Evolutionary conservation across 495 filamentous ascomycete genomes (phyloP), one percentile per base, ranked within the genome.

Genomic region (Tetracladium marchalianum): DNA sequence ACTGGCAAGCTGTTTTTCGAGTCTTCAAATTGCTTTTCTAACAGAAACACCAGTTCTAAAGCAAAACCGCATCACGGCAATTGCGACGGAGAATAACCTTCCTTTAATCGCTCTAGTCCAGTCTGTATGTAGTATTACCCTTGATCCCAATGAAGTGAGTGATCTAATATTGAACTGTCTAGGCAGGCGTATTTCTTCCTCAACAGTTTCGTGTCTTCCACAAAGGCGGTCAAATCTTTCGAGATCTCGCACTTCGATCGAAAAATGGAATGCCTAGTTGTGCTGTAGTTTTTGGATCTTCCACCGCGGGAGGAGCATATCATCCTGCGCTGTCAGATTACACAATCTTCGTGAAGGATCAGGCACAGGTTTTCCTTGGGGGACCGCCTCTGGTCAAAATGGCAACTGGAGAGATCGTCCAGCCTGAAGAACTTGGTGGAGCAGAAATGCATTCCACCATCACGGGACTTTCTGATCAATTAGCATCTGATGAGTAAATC

Each of bases 131-230:
- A 1, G 7, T 15, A 8, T 6, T n/a, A 10, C 31, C 9, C n/a
- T 12, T n/a, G n/a, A n/a, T 15, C 27, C n/a, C 7, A 27, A 18
- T 32, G 5, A 41, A 24, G 1, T 16, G 11, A 11, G n/a, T 9
- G 17, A 4, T 11, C 41, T 31, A 40, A 22, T 1, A 22, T 10
- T 35, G 12, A 17, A 11, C 31, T 22, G 5, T 11, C 15, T 11
- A 63, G 60, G 62, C 62, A 8, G 62, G 62, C 5, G 62, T 64
- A 1, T 64, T 62, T 22, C 40, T 64, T 4, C 62, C 62, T 5
- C 59, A 64, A 31, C 62, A 64, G 40, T 62, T 62, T 31, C 53
- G 55, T 1, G 62, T 64, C 13, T 64, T 64, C 34, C 62, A 64
- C 41, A 61, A 58, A 44, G 62, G 62, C 5, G 62, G 62, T 11